phyloP scores from a whole-genome alignment of 805 yeast genomes.

The Candida stauntonica region DNA sequence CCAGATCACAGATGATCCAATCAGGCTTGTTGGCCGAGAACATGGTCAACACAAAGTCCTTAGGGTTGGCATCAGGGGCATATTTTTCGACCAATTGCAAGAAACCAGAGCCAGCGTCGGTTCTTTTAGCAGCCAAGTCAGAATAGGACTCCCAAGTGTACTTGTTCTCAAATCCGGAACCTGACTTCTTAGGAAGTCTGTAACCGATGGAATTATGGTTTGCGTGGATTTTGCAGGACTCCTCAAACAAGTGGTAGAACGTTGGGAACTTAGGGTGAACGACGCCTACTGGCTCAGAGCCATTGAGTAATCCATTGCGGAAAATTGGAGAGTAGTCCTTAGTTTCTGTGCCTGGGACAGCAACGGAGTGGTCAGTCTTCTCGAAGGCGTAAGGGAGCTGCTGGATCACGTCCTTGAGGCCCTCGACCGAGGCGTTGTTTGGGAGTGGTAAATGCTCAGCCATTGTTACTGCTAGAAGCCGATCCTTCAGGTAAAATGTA shows the following conservation, averaged over 20 bases:
- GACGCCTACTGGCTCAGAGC: constrained; percentile 30
- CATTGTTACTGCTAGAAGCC: constrained; percentile 2
- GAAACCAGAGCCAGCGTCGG: constrained; percentile 53
- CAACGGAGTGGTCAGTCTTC: constrained; percentile 18
- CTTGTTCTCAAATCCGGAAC: constrained; percentile 34
- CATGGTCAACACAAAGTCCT: constrained; percentile 48
- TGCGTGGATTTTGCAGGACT: constrained; percentile 35
- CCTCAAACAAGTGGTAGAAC: constrained; percentile 40
- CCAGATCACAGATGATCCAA: constrained; percentile 69
- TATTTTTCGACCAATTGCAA: constrained; percentile 38
- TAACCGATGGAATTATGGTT: constrained; percentile 43
- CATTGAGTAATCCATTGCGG: constrained; percentile 36
- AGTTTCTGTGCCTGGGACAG: constrained; percentile 23
- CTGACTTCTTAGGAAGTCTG: constrained; percentile 31
- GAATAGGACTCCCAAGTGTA: constrained; percentile 43
- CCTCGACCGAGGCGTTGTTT: constrained; percentile 1
- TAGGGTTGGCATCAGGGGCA: constrained; percentile 28
- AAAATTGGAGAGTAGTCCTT: constrained; percentile 50
- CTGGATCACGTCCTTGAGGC: constrained; percentile 16
- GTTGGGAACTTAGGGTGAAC: constrained; percentile 45
- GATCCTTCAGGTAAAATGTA: not conserved
- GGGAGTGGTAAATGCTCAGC: constrained; percentile 8
- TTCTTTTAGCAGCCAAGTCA: constrained; percentile 39
- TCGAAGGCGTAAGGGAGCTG: constrained; percentile 18
- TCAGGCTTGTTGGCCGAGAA: constrained; percentile 57